Conservation (phyloP, 306 rosid species). For the Bauhinia variegata region DNA sequence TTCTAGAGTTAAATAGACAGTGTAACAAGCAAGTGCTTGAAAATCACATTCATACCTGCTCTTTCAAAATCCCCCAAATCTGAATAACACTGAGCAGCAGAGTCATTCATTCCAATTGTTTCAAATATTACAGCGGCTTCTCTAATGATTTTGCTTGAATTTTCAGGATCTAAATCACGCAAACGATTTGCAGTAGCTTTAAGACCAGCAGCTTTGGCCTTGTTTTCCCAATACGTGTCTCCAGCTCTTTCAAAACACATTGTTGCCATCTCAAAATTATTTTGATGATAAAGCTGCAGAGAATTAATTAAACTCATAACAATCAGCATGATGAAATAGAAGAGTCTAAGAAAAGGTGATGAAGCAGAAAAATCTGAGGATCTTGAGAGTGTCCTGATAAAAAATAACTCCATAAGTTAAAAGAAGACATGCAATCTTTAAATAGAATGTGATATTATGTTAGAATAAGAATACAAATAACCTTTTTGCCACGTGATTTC, state of each 20-base stretch:
- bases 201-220: slow-evolving; percentile 72
- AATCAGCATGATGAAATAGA: no score
- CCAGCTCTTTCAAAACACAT: slow-evolving; percentile 79
- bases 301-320: no score
- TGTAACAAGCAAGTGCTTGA: neutral
- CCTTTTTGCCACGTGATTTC: slow-evolving; percentile 78
- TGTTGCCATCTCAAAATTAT: slow-evolving; percentile 72
- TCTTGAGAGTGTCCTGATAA: neutral
- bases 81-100: slow-evolving; percentile 67
- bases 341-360: no score
- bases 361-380: slow-evolving; percentile 65
- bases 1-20: no score
- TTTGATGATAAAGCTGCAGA: slow-evolving; percentile 62
- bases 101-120: slow-evolving; percentile 60
- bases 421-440: neutral
- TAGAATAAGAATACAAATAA: neutral
- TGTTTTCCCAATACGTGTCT: slow-evolving; percentile 73
- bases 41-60: slow-evolving; percentile 57
- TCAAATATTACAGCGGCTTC: slow-evolving; percentile 80
- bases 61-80: slow-evolving; percentile 70
- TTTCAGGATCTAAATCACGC: slow-evolving; percentile 45
- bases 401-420: neutral
- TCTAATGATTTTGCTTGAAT: slow-evolving; percentile 60
- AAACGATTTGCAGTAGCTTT: slow-evolving; percentile 57
- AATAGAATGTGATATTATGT: neutral